A percentile compares a stretch with the other conserved stretches of the same genome.
phyloP scores from a whole-genome alignment of 257 asterid species.

The Solanum piurae region DNA sequence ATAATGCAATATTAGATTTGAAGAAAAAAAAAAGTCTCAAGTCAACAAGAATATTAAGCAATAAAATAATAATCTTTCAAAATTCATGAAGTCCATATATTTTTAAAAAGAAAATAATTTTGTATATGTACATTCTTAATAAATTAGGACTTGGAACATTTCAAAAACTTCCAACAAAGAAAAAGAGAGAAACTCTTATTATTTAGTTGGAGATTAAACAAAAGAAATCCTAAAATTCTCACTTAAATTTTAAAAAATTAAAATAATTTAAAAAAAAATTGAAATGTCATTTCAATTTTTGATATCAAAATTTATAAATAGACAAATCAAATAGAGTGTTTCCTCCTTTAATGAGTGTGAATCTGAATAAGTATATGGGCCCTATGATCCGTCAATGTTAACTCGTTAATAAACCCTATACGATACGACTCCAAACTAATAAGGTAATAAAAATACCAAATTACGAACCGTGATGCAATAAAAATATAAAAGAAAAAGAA shows the following conservation, averaged over 20 bases:
- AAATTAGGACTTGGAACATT: not conserved
- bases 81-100: not conserved
- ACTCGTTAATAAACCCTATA: not conserved
- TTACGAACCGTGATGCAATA: not conserved
- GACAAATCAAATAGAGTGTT: not conserved
- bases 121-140: not conserved
- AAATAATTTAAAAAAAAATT: not conserved
- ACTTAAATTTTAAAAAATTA: not conserved
- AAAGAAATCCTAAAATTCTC: not conserved
- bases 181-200: not conserved
- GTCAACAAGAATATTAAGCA: slow-evolving; percentile 24
- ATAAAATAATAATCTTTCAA: slow-evolving; percentile 11
- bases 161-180: not conserved
- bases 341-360: not conserved
- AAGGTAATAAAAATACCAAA: not conserved
- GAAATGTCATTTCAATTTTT: not conserved
- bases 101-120: not conserved
- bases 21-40: slow-evolving; percentile 12
- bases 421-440: not conserved
- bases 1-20: slow-evolving; percentile 9
- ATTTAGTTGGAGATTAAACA: not conserved
- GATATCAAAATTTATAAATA: not conserved
- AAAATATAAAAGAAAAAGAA: not conserved
- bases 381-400: not conserved
- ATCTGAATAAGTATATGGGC: not conserved